Conservation (phyloP, 108 stramenopile genomes). For the Parietichytrium sp. region DNA sequence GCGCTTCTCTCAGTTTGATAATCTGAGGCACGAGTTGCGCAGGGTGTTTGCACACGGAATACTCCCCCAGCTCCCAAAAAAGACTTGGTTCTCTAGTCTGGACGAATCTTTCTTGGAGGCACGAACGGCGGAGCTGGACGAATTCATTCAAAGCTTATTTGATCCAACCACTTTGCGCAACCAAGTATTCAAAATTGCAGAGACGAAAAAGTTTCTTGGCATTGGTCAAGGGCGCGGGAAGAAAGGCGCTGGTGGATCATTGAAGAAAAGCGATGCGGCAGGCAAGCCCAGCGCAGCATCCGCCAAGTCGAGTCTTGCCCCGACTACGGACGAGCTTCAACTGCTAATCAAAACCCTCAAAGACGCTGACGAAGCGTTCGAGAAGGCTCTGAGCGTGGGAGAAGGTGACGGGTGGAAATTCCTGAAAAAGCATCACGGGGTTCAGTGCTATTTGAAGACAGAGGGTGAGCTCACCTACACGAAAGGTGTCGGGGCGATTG, state of each 20-base stretch:
- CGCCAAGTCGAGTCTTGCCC: not conserved
- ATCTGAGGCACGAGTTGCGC: not conserved
- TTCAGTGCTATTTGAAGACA: slow-evolving; percentile 13
- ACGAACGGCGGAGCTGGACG: not conserved
- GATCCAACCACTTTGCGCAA: slow-evolving; percentile 20
- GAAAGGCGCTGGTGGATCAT: no score
- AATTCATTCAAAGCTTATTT: not conserved
- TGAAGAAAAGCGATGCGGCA: no score
- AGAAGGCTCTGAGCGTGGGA: slow-evolving; percentile 32
- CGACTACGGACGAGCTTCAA: not conserved
- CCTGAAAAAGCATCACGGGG: slow-evolving; percentile 9
- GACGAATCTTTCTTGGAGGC: not conserved
- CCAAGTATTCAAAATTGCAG: slow-evolving; percentile 18
- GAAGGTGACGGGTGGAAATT: slow-evolving; percentile 12
- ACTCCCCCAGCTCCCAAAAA: slow-evolving; percentile 26
- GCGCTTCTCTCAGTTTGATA: slow-evolving; percentile 25
- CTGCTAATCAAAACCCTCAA: not conserved
- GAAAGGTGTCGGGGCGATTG: slow-evolving; percentile 16
- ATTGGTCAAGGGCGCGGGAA: slow-evolving; percentile 1
- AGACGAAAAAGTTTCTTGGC: slow-evolving; percentile 22
- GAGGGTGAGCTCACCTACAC: slow-evolving; percentile 31
- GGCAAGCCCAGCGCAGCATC: not conserved
- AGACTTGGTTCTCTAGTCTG: slow-evolving; percentile 25
- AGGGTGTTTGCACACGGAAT: slow-evolving; percentile 29
- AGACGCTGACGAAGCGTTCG: not conserved